phyloP scores from a whole-genome alignment of 495 filamentous ascomycete species.

The Pyrenopolyporus hunteri region DNA sequence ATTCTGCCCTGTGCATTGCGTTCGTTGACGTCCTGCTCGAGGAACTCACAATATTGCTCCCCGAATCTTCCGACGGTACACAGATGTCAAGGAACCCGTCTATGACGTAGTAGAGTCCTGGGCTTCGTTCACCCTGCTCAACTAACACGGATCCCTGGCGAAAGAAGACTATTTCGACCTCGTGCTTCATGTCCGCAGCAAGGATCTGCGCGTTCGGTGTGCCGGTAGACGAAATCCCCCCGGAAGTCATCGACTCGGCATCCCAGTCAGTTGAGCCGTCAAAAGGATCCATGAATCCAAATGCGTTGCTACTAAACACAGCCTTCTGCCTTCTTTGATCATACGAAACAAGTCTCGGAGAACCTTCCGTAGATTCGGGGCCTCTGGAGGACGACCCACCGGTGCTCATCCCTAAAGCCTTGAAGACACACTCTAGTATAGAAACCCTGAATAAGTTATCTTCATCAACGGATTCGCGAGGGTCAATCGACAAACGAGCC shows the following conservation, averaged over 20 bases:
- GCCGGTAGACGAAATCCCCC: constrained; percentile 52
- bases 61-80: constrained; percentile 45
- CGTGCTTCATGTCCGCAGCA: constrained; percentile 78
- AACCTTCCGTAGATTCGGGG: constrained; percentile 77
- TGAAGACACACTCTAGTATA: constrained; percentile 93
- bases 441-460: constrained; percentile 87
- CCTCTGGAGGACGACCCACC: constrained; percentile 68
- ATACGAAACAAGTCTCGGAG: constrained; percentile 82
- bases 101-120: constrained; percentile 95
- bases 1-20: constrained; percentile 45
- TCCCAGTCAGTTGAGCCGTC: constrained; percentile 84
- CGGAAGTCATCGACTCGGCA: constrained; percentile 79
- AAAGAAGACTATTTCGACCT: constrained; percentile 98
- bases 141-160: constrained; percentile 94
- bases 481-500: constrained; percentile 60
- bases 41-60: constrained; percentile 45
- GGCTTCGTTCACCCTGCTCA: constrained; percentile 94
- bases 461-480: constrained; percentile 80
- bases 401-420: constrained; percentile 83
- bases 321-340: constrained; percentile 85
- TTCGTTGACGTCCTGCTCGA: constrained; percentile 42
- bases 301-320: constrained; percentile 81
- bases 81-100: constrained; percentile 96
- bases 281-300: constrained; percentile 92
- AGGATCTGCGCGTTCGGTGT: constrained; percentile 57